Evolutionary conservation across 768 basidiomycete genomes (phyloP).

Genomic region (Suillus hirtellus): DNA sequence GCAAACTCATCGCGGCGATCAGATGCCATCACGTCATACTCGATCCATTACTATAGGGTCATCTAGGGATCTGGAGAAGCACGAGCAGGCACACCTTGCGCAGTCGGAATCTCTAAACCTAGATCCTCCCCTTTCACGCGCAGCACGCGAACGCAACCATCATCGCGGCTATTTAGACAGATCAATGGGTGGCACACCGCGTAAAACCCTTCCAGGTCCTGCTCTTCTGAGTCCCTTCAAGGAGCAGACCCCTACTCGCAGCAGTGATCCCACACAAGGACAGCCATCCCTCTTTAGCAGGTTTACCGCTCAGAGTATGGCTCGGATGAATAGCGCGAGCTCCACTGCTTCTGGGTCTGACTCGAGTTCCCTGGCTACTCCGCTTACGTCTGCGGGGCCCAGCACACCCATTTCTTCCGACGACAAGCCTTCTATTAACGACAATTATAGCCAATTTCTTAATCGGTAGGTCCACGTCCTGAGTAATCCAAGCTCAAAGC

Average conservation of each 20-base stretch:
- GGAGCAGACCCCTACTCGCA: background rate
- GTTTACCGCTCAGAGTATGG: slow-evolving; percentile 13
- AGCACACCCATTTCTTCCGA: slow-evolving; percentile 14
- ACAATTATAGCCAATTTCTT: slow-evolving; percentile 61
- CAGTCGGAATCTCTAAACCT: slow-evolving; percentile 28
- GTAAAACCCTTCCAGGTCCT: slow-evolving; percentile 8
- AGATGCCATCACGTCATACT: slow-evolving; percentile 5
- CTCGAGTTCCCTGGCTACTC: slow-evolving; percentile 43
- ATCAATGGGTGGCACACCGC: slow-evolving; percentile 26
- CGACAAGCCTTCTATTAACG: slow-evolving; percentile 15
- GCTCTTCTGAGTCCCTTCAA: background rate
- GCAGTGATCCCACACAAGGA: background rate
- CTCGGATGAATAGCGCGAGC: slow-evolving; percentile 31
- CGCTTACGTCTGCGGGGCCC: slow-evolving; percentile 43
- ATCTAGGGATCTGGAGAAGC: slow-evolving; percentile 47
- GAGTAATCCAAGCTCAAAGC: background rate
- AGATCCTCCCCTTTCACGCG: slow-evolving; percentile 29
- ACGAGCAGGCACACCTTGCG: slow-evolving; percentile 25
- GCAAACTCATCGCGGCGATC: slow-evolving; percentile 8
- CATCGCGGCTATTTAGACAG: slow-evolving; percentile 58
- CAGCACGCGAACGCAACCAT: slow-evolving; percentile 46
- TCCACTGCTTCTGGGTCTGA: slow-evolving; percentile 53
- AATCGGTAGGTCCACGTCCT: slow-evolving; percentile 50
- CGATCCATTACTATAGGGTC: slow-evolving; percentile 41
- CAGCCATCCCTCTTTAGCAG: background rate